Evolutionary conservation across 495 filamentous ascomycete genomes (phyloP).

Genomic region (Penicillium ucsense): DNA sequence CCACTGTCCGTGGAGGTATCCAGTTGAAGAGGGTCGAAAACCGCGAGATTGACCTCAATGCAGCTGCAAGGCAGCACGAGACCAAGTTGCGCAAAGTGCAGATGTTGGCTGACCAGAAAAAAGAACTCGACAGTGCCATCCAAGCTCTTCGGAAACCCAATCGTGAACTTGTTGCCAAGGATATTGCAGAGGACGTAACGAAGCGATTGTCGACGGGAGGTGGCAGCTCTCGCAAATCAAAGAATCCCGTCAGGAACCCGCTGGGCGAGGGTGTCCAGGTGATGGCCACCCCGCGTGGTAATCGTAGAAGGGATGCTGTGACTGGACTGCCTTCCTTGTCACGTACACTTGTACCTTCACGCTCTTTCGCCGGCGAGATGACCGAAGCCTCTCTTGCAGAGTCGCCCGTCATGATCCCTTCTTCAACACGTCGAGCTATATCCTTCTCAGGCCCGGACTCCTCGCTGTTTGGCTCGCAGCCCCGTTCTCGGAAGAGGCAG

Average conservation of each 20-base stretch:
- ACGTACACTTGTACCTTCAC: constrained; percentile 17
- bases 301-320: constrained; percentile 29
- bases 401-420: constrained; percentile 19
- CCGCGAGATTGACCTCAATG: constrained; percentile 59
- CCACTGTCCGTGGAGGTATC: constrained; percentile 41
- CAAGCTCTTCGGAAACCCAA: constrained; percentile 78
- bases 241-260: constrained; percentile 55
- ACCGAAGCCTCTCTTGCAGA: constrained; percentile 13
- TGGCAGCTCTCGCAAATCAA: constrained; percentile 42
- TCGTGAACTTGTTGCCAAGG: constrained; percentile 62
- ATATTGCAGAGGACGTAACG: constrained; percentile 60
- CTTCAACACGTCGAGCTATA: constrained; percentile 14
- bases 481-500: neutral
- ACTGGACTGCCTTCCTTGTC: constrained; percentile 24
- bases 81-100: constrained; percentile 65
- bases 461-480: constrained; percentile 11
- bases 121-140: constrained; percentile 78
- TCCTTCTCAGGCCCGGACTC: constrained; percentile 22
- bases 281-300: constrained; percentile 63
- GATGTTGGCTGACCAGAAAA: constrained; percentile 52
- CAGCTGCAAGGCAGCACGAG: constrained; percentile 46
- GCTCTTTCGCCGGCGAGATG: constrained; percentile 18
- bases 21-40: constrained; percentile 50
- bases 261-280: constrained; percentile 54
- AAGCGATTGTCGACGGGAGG: constrained; percentile 37